These are phyloP conservation scores for Teunomyces panamensis DNA, from an alignment of 805 yeast genomes.

Conservation along the genomic window DNA sequence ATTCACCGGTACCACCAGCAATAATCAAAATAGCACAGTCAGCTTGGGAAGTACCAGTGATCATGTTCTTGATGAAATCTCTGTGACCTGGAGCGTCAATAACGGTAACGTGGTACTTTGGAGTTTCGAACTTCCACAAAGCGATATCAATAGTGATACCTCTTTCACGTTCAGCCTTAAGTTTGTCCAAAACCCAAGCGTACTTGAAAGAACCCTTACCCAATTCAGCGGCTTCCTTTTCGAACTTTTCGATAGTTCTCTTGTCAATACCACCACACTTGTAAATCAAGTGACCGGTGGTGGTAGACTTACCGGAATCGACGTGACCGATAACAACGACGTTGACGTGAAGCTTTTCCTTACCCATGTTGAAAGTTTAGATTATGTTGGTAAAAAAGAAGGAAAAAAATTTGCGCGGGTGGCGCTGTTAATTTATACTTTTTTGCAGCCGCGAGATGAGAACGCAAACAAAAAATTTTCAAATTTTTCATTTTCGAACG, in stretches of 20 bases:
- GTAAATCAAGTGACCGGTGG: slow-evolving; percentile 98
- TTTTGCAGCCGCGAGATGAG: not conserved
- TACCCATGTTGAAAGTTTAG: slow-evolving; percentile 54
- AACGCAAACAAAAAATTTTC: not conserved
- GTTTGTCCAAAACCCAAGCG: too few species aligned
- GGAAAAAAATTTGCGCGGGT: slow-evolving; percentile 2
- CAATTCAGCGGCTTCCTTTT: too few species aligned
- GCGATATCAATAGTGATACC: too few species aligned
- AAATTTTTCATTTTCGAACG: not conserved
- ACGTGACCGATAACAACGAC: slow-evolving; percentile 99
- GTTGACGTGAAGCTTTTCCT: slow-evolving; percentile 97
- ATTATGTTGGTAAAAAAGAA: slow-evolving; percentile 2
- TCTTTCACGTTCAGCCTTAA: too few species aligned
- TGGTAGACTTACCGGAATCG: slow-evolving; percentile 94
- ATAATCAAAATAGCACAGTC: too few species aligned
- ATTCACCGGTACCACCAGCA: too few species aligned
- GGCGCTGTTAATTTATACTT: slow-evolving; percentile 1
- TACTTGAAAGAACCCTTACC: too few species aligned
- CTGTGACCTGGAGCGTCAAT: too few species aligned
- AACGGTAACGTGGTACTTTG: too few species aligned
- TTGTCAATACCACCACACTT: slow-evolving; percentile 99
- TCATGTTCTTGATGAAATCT: too few species aligned
- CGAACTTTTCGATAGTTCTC: slow-evolving; percentile 97
- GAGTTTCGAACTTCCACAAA: too few species aligned
- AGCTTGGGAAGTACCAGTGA: too few species aligned